Evolutionary conservation across 2,329 filamentous ascomycete genomes (phyloP).

Genomic region (Sporothrix inflata): DNA sequence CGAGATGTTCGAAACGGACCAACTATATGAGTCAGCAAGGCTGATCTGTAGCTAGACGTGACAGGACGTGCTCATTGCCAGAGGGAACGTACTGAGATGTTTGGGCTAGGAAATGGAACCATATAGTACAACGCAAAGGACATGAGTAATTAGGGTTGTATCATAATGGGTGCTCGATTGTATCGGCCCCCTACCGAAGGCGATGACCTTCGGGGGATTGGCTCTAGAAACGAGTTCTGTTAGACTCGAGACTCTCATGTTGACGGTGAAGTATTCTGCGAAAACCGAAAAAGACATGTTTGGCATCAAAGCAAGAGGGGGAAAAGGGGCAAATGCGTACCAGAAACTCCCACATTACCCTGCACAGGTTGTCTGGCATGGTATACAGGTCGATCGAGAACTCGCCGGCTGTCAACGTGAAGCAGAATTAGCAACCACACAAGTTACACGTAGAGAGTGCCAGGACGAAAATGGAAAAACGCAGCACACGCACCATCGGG

Average conservation of each 20-base stretch:
- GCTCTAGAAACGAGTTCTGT: background rate
- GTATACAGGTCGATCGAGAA: constrained; percentile 99
- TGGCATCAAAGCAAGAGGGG: background rate
- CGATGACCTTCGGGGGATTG: constrained; percentile 28
- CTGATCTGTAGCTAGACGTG: background rate
- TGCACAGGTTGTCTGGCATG: constrained; percentile 85
- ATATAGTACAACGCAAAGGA: background rate
- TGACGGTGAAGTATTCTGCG: background rate
- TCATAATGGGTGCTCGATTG: background rate
- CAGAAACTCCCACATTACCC: constrained; percentile 92
- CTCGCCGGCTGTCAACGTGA: constrained; percentile 70
- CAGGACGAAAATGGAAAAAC: constrained; percentile 24
- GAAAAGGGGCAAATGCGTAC: constrained; percentile 42
- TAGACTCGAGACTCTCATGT: background rate
- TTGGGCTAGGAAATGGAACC: background rate
- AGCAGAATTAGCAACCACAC: constrained; percentile 35
- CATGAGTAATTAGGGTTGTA: background rate
- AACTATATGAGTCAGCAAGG: background rate
- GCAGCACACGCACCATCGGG: constrained; percentile 70
- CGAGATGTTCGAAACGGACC: background rate
- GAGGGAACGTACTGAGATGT: background rate
- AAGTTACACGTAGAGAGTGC: background rate
- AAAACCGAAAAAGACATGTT: background rate
- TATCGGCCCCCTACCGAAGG: constrained; percentile 18
- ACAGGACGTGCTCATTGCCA: background rate